Base-by-base conservation (phyloP, 139 green algal species). In the Pleodorina starrii region DNA sequence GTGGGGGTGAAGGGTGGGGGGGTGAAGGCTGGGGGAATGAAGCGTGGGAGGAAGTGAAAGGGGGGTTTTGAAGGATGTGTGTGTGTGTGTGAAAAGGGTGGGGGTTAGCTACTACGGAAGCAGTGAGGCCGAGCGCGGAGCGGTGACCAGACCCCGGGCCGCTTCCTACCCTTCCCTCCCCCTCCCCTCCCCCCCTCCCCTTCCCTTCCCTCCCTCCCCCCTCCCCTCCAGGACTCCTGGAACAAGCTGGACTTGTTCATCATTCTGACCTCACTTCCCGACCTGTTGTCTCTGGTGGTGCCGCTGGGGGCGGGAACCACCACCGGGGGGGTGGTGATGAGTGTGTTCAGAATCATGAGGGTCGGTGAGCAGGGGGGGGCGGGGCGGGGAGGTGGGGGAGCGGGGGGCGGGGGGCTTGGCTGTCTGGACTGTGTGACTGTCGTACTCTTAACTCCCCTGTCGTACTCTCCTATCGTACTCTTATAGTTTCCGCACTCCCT, bases 221-320 rank as follows among this genome's bases (percentile, higher is more conserved):
- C 78, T 0, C 36, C 0, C 38, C 38, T 40, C 10, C 79, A 86
- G 79, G 78, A 90, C 85, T 51, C 81, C 57, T 93, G 91, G 91
- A 96, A 96, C 86, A 87, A 94, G 54, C 88, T 95, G 11, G 93
- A 96, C 87, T 77, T 93, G 46, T 90, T 92, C 72, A 91, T 96
- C 79, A 88, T 94, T n/a, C 3, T 92, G 35, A 80, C 93, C 27
- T 92, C 87, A 42, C 80, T 93, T 9, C 80, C 91, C 25, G 87
- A 93, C 46, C 84, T 92, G 85, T 29, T 90, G 57, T 84, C 72
- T 19, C 12, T 77, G 73, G 74, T 90, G 73, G 57, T 78, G 85
- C 73, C 85, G 40, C 40, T 84, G 51, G 72, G 57, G 40, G 73
- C 74, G 29, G 60, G 59, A 73, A 77, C 44, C 10, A n/a, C n/a